Evolutionary conservation across 2,329 filamentous ascomycete species (phyloP).

Genomic region (Didymella glomerata): DNA sequence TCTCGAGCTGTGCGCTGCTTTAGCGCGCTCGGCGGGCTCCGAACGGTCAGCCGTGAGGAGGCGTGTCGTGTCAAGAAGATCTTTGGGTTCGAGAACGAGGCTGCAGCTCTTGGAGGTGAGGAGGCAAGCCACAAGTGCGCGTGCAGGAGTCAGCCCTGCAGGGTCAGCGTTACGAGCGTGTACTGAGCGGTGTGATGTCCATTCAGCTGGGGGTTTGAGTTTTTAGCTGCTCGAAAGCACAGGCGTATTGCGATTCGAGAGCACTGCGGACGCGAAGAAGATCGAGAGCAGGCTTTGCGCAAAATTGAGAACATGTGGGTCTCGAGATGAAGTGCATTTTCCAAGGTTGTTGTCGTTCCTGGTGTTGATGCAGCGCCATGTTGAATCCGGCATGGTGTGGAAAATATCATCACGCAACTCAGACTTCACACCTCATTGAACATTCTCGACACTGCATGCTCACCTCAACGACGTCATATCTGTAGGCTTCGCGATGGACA

Average conservation of each 20-base stretch:
- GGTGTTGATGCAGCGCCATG: slow-evolving; percentile 1
- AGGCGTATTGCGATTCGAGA: background rate
- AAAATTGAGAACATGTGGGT: background rate
- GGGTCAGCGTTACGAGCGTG: slow-evolving; percentile 5
- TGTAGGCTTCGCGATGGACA: background rate
- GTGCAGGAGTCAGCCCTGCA: background rate
- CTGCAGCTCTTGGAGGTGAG: slow-evolving; percentile 1
- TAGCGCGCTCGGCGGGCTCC: slow-evolving; percentile 21
- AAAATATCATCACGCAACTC: slow-evolving; percentile 1
- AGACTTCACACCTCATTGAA: background rate
- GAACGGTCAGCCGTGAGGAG: slow-evolving; percentile 1
- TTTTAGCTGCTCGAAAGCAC: background rate
- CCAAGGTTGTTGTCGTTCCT: background rate
- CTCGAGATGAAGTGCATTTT: no score
- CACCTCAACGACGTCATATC: background rate
- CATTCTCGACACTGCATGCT: background rate
- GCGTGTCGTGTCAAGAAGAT: slow-evolving; percentile 1
- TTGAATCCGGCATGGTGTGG: slow-evolving; percentile 3
- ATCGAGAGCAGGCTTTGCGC: background rate
- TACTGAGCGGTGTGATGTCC: background rate
- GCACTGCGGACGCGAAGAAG: background rate
- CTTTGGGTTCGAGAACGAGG: slow-evolving; percentile 17
- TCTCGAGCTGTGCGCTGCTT: slow-evolving; percentile 2
- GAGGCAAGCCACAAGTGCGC: slow-evolving; percentile 5
- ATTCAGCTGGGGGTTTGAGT: background rate